Evolutionary conservation across 1,284 basidiomycete species (phyloP).

Genomic region (Chondrostereum purpureum): DNA sequence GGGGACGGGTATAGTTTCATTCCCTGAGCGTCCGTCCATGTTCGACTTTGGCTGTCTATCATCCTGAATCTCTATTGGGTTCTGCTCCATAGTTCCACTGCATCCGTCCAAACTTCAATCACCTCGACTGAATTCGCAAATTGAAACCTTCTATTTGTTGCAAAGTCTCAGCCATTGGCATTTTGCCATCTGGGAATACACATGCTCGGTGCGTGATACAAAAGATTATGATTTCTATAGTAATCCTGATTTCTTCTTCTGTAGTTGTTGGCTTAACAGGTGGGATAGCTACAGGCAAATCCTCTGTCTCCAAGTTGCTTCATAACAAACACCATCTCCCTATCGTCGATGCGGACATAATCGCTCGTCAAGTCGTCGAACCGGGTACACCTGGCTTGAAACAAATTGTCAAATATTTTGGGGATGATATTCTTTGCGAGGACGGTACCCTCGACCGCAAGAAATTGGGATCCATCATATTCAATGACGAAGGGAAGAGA

Average conservation of each 20-base stretch:
- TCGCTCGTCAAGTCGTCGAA: constrained; percentile 84
- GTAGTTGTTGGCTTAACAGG: constrained; percentile 93
- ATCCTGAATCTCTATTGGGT: too few relatives aligned
- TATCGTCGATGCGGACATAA: constrained; percentile 87
- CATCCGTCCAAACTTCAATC: not conserved
- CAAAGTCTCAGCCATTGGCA: not conserved
- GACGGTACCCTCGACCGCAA: constrained; percentile 80
- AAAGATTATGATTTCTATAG: not conserved
- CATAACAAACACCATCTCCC: constrained; percentile 58
- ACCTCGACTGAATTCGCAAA: too few relatives aligned
- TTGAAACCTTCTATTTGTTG: too few relatives aligned
- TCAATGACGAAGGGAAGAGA: constrained; percentile 70
- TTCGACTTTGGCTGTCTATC: too few relatives aligned
- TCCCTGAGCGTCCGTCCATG: too few relatives aligned
- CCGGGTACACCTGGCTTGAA: constrained; percentile 76
- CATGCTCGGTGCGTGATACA: not conserved
- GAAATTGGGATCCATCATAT: constrained; percentile 81
- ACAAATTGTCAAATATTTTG: constrained; percentile 69
- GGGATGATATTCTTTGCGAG: constrained; percentile 54
- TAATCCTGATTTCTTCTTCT: not conserved
- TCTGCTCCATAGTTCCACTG: too few relatives aligned
- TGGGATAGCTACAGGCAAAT: constrained; percentile 95
- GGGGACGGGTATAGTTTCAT: too few relatives aligned
- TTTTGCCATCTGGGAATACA: not conserved
- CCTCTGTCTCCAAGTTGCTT: constrained; percentile 80